phyloP scores from a whole-genome alignment of 352 stramenopile genomes.

The Phytophthora pluvialis region DNA sequence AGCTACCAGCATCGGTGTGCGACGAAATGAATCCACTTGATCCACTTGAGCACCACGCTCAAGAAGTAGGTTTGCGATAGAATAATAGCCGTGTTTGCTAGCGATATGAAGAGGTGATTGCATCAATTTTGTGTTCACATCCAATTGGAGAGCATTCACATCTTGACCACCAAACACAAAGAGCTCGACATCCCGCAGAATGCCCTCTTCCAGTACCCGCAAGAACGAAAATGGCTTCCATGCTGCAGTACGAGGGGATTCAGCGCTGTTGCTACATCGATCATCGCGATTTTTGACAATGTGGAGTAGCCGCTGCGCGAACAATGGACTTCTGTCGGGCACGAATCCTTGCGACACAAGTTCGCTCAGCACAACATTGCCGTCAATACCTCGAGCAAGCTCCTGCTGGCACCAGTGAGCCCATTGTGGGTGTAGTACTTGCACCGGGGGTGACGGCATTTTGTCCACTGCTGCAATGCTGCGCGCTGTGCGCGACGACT shows the following conservation, averaged over 20 bases:
- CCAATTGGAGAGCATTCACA: conserved; percentile 48
- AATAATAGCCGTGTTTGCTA: conserved; percentile 48
- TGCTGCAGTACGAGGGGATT: conserved; percentile 27
- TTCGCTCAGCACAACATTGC: conserved; percentile 59
- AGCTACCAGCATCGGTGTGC: conserved; percentile 66
- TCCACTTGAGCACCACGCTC: conserved; percentile 51
- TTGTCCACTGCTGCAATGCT: conserved; percentile 34
- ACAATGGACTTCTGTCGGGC: conserved; percentile 55
- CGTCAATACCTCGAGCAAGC: conserved; percentile 62
- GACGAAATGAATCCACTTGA: conserved; percentile 56
- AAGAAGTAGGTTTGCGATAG: conserved; percentile 58
- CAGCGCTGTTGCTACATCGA: conserved; percentile 34
- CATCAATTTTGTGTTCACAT: conserved; percentile 41
- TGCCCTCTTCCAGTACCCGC: conserved; percentile 50
- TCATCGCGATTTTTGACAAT: conserved; percentile 38
- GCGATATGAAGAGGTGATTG: conserved; percentile 64
- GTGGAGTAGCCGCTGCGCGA: conserved; percentile 56
- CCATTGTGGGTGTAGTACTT: conserved; percentile 63
- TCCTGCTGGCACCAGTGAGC: conserved; percentile 73
- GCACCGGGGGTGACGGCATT: conserved; percentile 20
- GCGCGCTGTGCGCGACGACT: conserved; percentile 32
- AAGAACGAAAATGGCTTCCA: conserved; percentile 53
- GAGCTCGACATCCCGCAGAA: conserved; percentile 56
- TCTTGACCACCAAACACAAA: conserved; percentile 76
- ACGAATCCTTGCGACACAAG: conserved; percentile 59